phyloP scores from a whole-genome alignment of 495 filamentous ascomycete genomes.

The Xylaria telfairii region DNA sequence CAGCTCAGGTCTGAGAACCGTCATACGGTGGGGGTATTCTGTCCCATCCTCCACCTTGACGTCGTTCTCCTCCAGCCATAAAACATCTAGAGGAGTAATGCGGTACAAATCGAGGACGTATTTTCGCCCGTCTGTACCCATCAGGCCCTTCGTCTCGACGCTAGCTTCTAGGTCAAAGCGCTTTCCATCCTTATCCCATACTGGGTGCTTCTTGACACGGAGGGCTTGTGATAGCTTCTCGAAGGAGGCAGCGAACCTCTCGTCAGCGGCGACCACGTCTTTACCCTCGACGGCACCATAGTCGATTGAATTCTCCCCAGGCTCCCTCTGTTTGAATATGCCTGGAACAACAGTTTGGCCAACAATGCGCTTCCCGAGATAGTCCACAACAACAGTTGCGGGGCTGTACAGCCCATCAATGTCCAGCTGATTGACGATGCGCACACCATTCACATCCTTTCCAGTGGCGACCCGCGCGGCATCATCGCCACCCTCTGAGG shows the following conservation, averaged over 20 bases:
- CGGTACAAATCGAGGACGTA: constrained; percentile 97
- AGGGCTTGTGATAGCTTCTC: constrained; percentile 87
- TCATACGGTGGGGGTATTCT: constrained; percentile 93
- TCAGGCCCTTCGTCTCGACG: constrained; percentile 95
- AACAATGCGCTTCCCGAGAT: constrained; percentile 94
- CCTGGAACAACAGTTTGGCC: constrained; percentile 98
- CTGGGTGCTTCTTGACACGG: constrained; percentile 89
- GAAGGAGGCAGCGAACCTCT: constrained; percentile 83
- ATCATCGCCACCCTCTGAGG: constrained; percentile 94
- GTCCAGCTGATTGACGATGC: constrained; percentile 94
- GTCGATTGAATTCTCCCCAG: constrained; percentile 97
- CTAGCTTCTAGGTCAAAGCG: constrained; percentile 92
- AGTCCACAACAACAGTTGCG: constrained; percentile 95
- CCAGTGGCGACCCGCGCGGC: constrained; percentile 95
- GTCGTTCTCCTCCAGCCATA: constrained; percentile 80
- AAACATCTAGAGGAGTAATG: constrained; percentile 87
- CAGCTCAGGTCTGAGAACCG: constrained; percentile 85
- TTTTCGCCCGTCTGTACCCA: constrained; percentile 96
- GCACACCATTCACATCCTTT: constrained; percentile 94
- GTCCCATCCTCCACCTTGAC: constrained; percentile 51
- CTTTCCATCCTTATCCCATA: constrained; percentile 96
- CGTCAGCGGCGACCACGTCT: constrained; percentile 88
- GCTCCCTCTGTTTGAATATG: constrained; percentile 98
- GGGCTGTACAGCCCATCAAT: constrained; percentile 93
- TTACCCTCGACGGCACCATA: constrained; percentile 98